Evolutionary conservation across 2,329 filamentous ascomycete species (phyloP).

Genomic region (Fusarium burgessii): DNA sequence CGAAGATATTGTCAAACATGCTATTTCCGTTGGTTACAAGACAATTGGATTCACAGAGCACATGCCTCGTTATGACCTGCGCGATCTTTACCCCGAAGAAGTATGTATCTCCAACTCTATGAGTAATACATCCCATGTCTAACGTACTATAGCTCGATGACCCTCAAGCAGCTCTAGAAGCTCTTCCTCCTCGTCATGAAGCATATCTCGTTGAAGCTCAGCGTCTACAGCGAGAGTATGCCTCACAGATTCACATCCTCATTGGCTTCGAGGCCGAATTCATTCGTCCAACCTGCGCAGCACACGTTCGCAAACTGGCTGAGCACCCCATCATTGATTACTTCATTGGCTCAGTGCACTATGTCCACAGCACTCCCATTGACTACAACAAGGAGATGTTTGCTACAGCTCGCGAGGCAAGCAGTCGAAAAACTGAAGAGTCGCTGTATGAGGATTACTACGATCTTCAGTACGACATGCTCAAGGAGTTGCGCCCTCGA

Average conservation of each 20-base stretch:
- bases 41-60: constrained; percentile 93
- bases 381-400: constrained; percentile 84
- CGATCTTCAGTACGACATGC: constrained; percentile 86
- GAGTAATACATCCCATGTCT: not conserved
- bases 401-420: constrained; percentile 56
- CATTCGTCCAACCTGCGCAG: constrained; percentile 76
- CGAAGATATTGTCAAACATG: constrained; percentile 84
- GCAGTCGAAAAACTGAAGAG: constrained; percentile 69
- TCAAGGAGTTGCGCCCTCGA: constrained; percentile 75
- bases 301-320: constrained; percentile 71
- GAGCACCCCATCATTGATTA: constrained; percentile 78
- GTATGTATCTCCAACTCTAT: constrained; percentile 53
- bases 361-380: constrained; percentile 87
- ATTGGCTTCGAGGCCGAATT: constrained; percentile 95
- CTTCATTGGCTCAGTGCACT: constrained; percentile 93
- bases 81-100: constrained; percentile 95
- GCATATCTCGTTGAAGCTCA: constrained; percentile 81
- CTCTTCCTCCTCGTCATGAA: constrained; percentile 68
- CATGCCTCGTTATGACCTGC: constrained; percentile 81
- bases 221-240: constrained; percentile 78
- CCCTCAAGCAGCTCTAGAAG: constrained; percentile 60
- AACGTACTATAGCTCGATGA: constrained; percentile 59
- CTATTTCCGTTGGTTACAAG: constrained; percentile 81
- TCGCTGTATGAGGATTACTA: constrained; percentile 86
- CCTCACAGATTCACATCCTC: constrained; percentile 77